Evolutionary conservation across 345 rosid species (phyloP), one percentile per base, ranked within the genome.

Genomic region (Citrus hindsii): DNA sequence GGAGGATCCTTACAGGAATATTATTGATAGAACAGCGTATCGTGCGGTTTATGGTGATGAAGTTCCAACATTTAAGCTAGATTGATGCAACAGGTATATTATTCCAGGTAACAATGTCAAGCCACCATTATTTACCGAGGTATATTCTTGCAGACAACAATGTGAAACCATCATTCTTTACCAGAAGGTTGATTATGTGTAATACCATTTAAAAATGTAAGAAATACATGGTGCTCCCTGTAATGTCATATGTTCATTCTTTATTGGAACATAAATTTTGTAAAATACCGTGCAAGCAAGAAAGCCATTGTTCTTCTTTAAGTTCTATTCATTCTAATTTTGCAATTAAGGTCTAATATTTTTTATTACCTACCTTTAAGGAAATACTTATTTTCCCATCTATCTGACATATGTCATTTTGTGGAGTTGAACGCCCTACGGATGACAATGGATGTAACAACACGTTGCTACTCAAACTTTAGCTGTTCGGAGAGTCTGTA

Each of bases 1-100:
- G 80, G 86, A 82, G 77, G 98, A 94, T 80, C 97, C 96, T 13
- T 90, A 85, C 68, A 83, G 96, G 83, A 86, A 73, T 66, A 65
- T 94, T 22, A 5, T 90, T 28, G 92, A 92, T 71, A 86, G 97
- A 80, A 63, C 83, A 51, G 5, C 78, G 25, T 87, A 89, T 64
- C 82, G 79, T 22, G 82, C 83, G 2, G 60, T 88, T 0, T 71
- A 85, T 75, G 63, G 86, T 82, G 68, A 32, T 18, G 87, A 89
- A 65, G 87, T 87, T 84, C 97, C 90, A 1, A 77, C 94, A 38
- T 94, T 94, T 80, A 88, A 51, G 88, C 85, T 71, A 28, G 74
- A 22, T 27, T 4, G 37, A 76, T 14, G 60, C 25, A 19, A 25
- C 12, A 56, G 58, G 58, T 56, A 37, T 35, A 67, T 25, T 67